Evolutionary conservation across 169 alveolate genomes (phyloP).

Genomic region (Plasmodium yoelii): DNA sequence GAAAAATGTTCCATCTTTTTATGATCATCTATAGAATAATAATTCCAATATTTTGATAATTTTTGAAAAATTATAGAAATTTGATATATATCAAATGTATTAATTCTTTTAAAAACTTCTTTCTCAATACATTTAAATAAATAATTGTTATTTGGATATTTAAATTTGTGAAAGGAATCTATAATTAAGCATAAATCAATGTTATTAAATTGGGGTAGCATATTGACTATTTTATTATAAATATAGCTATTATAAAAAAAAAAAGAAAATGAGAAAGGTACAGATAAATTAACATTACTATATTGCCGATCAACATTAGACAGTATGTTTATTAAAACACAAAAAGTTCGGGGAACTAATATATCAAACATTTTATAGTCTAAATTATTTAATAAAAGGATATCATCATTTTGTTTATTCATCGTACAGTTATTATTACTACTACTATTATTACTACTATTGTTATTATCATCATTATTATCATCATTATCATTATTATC

Average conservation of each 20-base stretch:
- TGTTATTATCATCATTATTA: too few relatives aligned
- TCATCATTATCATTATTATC: too few relatives aligned
- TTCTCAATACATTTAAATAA: conserved; percentile 8
- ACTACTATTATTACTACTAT: too few relatives aligned
- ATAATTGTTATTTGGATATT: not conserved
- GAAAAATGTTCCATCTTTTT: conserved; percentile 8
- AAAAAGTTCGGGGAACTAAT: conserved; percentile 31
- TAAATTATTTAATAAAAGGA: not conserved
- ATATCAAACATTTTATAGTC: conserved; percentile 15
- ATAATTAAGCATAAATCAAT: conserved; percentile 41
- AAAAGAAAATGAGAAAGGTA: too few relatives aligned
- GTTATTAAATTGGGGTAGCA: conserved; percentile 26
- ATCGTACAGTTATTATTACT: not conserved
- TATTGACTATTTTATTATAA: conserved; percentile 8
- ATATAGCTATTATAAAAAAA: conserved; percentile 19
- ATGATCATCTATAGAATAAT: not conserved
- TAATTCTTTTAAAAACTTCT: conserved; percentile 51
- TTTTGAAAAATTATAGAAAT: conserved; percentile 40
- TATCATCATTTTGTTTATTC: conserved; percentile 9
- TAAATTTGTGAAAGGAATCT: conserved; percentile 4
- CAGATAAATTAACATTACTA: not conserved
- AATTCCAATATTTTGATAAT: conserved; percentile 22
- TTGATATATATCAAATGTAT: conserved; percentile 30
- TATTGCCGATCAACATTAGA: conserved; percentile 14
- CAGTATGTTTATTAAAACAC: conserved; percentile 29